These are phyloP conservation scores for Magnolia officinalis DNA, from an alignment of 164 flowering plant genomes.

Conservation along the genomic window DNA sequence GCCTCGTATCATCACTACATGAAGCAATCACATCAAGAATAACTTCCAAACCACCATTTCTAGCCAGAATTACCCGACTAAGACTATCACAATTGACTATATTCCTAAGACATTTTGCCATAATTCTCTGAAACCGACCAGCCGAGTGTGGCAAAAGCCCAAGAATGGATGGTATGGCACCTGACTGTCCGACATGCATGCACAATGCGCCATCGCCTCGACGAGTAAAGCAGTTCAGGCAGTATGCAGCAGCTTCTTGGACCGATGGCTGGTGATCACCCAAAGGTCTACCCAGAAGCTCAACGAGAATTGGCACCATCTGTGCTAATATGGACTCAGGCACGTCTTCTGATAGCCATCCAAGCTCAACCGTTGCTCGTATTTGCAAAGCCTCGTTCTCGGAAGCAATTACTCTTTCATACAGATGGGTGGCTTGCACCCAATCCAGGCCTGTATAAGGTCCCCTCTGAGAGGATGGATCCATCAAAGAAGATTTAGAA, in stretches of 20 bases:
- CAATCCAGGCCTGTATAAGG: slow-evolving; percentile 25
- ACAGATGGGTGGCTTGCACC: slow-evolving; percentile 32
- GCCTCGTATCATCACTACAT: slow-evolving; percentile 16
- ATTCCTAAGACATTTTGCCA: slow-evolving; percentile 32
- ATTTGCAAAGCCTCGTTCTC: slow-evolving; percentile 26
- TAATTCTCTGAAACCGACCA: slow-evolving; percentile 19
- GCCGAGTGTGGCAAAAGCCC: slow-evolving; percentile 33
- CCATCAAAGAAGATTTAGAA: slow-evolving; percentile 3
- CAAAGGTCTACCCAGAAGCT: slow-evolving; percentile 25
- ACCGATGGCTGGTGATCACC: slow-evolving; percentile 13
- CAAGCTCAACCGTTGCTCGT: slow-evolving; percentile 36
- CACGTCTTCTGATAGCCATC: slow-evolving; percentile 27
- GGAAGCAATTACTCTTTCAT: slow-evolving; percentile 22
- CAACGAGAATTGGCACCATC: slow-evolving; percentile 33
- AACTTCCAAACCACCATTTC: slow-evolving; percentile 38
- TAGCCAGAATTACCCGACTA: slow-evolving; percentile 27
- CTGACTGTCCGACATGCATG: slow-evolving; percentile 29
- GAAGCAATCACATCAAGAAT: slow-evolving; percentile 30
- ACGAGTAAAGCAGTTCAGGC: slow-evolving; percentile 33
- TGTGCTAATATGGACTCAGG: slow-evolving; percentile 33
- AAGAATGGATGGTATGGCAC: slow-evolving; percentile 24
- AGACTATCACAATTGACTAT: slow-evolving; percentile 22
- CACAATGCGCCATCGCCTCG: slow-evolving; percentile 32
- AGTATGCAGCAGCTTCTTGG: slow-evolving; percentile 37
- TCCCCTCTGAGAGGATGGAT: slow-evolving; percentile 5